Evolutionary conservation across 352 stramenopile genomes (phyloP), one percentile per base, ranked within the genome.

Genomic region (Phytophthora ramorum): DNA sequence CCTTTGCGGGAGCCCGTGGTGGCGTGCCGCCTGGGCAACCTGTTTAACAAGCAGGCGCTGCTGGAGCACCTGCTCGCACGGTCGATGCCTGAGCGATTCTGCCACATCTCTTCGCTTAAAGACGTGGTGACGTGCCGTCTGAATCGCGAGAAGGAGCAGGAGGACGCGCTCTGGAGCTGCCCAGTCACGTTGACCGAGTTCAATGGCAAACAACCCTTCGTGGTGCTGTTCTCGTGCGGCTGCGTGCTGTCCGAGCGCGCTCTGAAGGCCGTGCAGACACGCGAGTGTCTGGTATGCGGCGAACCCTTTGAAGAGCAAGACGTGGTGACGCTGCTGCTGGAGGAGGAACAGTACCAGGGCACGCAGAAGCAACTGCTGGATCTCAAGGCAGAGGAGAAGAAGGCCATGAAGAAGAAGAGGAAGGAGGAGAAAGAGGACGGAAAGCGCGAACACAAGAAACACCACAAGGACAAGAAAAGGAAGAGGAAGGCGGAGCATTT

Each of bases 31-130:
- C 72, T 97, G 24, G 93, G 93, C 50, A 96, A 97, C 70, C 66
- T 98, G 10, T 97, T 95, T 78, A 98, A 97, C 73, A 98, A 98
- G 77, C 87, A 97, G 59, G 79, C 81, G 43, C 61, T 97, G 58
- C 67, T 98, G 12, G 79, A 93, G 69, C 80, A 83, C 19, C 54
- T 98, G 40, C 71, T 98, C 47, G 87, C 93, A 4, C 83, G 86
- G 41, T 83, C 85, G 45, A 71, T 97, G 44, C 84, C 91, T 2
- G 71, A 85, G 43, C 61, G 72, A 17, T 95, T 97, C 61, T 59
- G 72, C 30, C 87, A 97, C 78, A 86, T 97, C 45, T 74, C 85
- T 43, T 93, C 86, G 22, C 74, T 97, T 17, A 96, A 96, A 56
- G 92, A 97, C 63, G 76, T 97, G 19, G 81, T 96, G 10, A 84